Percentiles rank a stretch among this genome's conserved stretches.
Evolutionary conservation across 2,329 filamentous ascomycete species (phyloP).

Genomic region (Aspergillus clavatus): DNA sequence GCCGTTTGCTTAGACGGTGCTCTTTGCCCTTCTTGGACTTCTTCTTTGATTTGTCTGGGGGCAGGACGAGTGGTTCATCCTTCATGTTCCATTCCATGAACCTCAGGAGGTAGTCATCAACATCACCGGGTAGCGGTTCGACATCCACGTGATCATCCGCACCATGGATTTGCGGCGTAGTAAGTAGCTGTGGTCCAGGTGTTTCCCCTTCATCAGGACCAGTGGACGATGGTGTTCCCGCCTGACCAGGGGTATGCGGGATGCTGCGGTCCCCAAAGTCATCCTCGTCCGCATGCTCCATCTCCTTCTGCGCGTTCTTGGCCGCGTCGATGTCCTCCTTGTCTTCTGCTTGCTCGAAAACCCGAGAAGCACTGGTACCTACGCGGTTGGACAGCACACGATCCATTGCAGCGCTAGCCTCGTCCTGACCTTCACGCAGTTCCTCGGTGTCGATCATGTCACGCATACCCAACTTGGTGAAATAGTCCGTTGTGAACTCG

Average conservation of each 20-base stretch:
- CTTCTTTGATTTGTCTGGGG: constrained; percentile 46
- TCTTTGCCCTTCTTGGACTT: constrained; percentile 46
- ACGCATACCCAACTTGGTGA: constrained; percentile 68
- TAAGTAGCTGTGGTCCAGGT: constrained; percentile 9
- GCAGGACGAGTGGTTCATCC: constrained; percentile 46
- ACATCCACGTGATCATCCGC: constrained; percentile 29
- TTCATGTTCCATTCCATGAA: constrained; percentile 59
- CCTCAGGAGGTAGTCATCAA: constrained; percentile 71
- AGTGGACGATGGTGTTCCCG: constrained; percentile 33
- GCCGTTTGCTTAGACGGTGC: constrained; percentile 39
- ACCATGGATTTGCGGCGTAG: constrained; percentile 16
- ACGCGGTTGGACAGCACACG: constrained; percentile 69
- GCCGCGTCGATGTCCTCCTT: constrained; percentile 86
- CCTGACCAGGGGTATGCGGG: constrained; percentile 29
- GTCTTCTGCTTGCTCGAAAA: constrained; percentile 86
- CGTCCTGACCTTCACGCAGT: constrained; percentile 58
- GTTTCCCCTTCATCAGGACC: constrained; percentile 31
- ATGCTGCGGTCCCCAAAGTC: constrained; percentile 68
- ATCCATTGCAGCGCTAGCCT: constrained; percentile 79
- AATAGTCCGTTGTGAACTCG: constrained; percentile 95
- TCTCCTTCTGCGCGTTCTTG: constrained; percentile 80
- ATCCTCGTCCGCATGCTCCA: constrained; percentile 73
- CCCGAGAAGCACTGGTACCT: constrained; percentile 58
- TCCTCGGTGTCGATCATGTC: constrained; percentile 61
- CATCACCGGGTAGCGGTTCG: constrained; percentile 51